These are phyloP conservation scores for Coemansia sp. DNA, from an alignment of 192 early-diverging fungal genomes.

Conservation along the genomic window DNA sequence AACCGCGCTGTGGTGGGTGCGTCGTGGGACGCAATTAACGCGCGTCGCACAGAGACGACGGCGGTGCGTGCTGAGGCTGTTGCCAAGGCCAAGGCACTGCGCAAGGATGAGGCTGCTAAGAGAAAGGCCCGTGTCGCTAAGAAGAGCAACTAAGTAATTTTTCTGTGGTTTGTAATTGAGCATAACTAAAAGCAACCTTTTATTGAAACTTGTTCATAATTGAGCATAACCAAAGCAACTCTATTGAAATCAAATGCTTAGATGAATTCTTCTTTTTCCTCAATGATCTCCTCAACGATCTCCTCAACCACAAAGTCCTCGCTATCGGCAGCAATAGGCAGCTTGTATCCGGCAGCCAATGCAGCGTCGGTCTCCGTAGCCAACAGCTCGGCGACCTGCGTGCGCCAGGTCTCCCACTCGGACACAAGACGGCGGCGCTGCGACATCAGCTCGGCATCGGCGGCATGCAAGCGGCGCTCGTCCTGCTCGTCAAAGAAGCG, in stretches of 20 bases:
- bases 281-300: constrained; percentile 73
- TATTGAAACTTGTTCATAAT: too few relatives aligned
- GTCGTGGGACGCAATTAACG: constrained; percentile 93
- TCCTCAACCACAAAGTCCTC: constrained; percentile 87
- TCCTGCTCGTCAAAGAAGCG: constrained; percentile 90
- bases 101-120: constrained; percentile 83
- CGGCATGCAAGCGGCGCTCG: constrained; percentile 66
- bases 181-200: too few relatives aligned
- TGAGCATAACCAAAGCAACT: too few relatives aligned
- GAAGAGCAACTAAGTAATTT: background rate
- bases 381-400: constrained; percentile 54
- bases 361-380: constrained; percentile 61
- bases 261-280: constrained; percentile 54
- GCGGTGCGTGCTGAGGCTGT: constrained; percentile 87
- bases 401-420: constrained; percentile 86
- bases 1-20: constrained; percentile 95
- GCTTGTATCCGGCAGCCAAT: constrained; percentile 61
- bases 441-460: constrained; percentile 72
- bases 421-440: constrained; percentile 71
- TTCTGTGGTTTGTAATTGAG: constrained; percentile 2
- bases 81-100: constrained; percentile 86
- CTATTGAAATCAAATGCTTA: too few relatives aligned
- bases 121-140: constrained; percentile 84
- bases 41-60: constrained; percentile 95
- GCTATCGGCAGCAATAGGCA: constrained; percentile 79